Evolutionary conservation across 208 protist species (phyloP), one percentile per base, ranked within the genome.

Genomic region (Trypanosoma theileri): DNA sequence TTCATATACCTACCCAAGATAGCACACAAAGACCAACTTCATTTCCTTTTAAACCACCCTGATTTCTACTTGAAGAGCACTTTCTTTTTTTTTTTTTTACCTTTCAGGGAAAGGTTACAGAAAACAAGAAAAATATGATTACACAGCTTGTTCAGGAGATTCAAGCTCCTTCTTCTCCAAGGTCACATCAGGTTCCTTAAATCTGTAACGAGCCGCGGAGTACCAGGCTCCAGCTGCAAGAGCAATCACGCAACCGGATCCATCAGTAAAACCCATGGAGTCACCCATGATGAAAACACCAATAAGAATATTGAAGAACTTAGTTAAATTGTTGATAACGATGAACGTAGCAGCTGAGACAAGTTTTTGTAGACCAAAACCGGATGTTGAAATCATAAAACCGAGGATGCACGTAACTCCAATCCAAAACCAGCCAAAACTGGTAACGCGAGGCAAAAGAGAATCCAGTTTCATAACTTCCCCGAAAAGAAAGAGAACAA

Each of bases 331-430:
- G 42, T 81, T 81, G 19, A 81, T 58, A 4, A 75, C 76, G 12
- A 81, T 54, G 46, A 81, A 79, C 12, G 76, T 75, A 13, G 71
- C 58, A 17, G 71, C 76, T 31, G 76, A 81, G 12, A 81, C 76
- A 44, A 81, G 72, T 46, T 81, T 81, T 48, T 79, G 72, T 54
- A 79, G 65, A 26, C 66, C 72, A 50, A 81, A 81, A 17, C 76
- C 76, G 19, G 57, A 74, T 14, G 72, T 81, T 52, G 69, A 71
- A 22, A 81, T 77, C 71, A 77, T 79, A 59, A 79, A 81, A 2
- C 76, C 71, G 28, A 73, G 42, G 13, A 68, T 35, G 46, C 71
- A 81, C 0, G 66, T 81, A 14, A 66, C 9, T 22, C 70, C 59
- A 42, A 81, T 69, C 62, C 60, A 62, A 60, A 69, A 67, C 76